A percentile compares a stretch with the other conserved stretches of the same genome.
These are phyloP conservation scores for Tympanopsis confertula DNA, from an alignment of 2,329 filamentous ascomycete species.

Conservation along the genomic window DNA sequence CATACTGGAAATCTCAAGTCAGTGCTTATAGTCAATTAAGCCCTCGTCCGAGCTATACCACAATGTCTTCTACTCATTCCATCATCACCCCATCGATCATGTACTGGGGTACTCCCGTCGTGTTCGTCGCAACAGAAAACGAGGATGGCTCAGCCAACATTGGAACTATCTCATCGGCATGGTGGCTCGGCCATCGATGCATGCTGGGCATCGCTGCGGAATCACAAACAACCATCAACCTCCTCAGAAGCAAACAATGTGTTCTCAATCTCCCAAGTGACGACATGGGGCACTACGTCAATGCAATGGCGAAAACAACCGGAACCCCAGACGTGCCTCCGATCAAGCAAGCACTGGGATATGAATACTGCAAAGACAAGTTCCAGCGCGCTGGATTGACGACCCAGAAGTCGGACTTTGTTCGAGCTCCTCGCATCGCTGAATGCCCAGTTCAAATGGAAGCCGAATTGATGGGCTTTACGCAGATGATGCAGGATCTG, in stretches of 20 bases:
- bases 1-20: no score
- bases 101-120: conserved; percentile 27
- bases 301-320: conserved; percentile 24
- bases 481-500: conserved; percentile 18
- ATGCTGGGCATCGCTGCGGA: conserved; percentile 23
- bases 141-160: conserved; percentile 27
- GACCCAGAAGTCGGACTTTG: conserved; percentile 17
- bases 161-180: conserved; percentile 28
- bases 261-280: conserved; percentile 27
- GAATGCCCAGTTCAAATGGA: conserved; percentile 31
- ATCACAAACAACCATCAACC: conserved; percentile 24
- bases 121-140: conserved; percentile 25
- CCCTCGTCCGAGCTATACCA: no score
- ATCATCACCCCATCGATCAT: conserved; percentile 24
- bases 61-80: conserved; percentile 4
- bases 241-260: conserved; percentile 26
- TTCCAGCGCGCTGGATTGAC: conserved; percentile 19
- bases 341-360: conserved; percentile 16
- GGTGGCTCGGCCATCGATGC: conserved; percentile 28
- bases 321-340: conserved; percentile 13
- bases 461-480: conserved; percentile 17
- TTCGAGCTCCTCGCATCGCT: conserved; percentile 18
- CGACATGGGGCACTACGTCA: conserved; percentile 18
- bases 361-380: conserved; percentile 25
- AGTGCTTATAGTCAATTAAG: no score